Conservation (phyloP, 176 grass and related monocot species). For the Triticum monococcum region DNA sequence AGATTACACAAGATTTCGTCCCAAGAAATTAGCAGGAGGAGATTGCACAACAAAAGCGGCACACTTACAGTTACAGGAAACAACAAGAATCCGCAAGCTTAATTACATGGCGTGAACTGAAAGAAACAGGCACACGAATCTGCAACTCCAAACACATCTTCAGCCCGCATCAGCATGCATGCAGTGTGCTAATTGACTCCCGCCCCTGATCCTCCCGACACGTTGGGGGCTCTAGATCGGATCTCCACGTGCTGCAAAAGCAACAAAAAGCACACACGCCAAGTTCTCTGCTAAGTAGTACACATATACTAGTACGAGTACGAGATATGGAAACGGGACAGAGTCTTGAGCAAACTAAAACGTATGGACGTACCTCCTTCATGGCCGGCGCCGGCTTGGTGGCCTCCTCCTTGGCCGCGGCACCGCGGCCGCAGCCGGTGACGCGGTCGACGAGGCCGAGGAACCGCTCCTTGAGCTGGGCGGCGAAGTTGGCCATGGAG, state of each 20-base stretch:
- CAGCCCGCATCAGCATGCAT: background rate
- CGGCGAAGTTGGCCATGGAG: conserved; percentile 29
- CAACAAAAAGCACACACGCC: no score
- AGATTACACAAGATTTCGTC: background rate
- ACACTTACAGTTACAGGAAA: background rate
- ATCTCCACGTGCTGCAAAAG: conserved; percentile 28
- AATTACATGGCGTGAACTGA: background rate
- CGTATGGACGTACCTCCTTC: background rate
- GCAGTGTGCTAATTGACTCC: background rate
- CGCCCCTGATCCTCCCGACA: background rate
- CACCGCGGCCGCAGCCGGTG: background rate
- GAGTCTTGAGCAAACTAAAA: background rate
- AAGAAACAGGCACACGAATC: background rate
- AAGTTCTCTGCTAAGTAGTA: background rate
- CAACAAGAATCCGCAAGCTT: background rate
- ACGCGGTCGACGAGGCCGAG: conserved; percentile 31
- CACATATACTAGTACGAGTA: no score
- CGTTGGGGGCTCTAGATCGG: conserved; percentile 20
- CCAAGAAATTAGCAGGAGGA: background rate
- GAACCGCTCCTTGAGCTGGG: conserved; percentile 40
- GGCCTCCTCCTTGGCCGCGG: background rate
- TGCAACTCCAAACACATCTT: background rate
- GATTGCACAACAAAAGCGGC: background rate
- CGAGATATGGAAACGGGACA: background rate
- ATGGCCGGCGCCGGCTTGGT: background rate